Conservation (phyloP, 306 rosid species). For the Comarum palustre region DNA sequence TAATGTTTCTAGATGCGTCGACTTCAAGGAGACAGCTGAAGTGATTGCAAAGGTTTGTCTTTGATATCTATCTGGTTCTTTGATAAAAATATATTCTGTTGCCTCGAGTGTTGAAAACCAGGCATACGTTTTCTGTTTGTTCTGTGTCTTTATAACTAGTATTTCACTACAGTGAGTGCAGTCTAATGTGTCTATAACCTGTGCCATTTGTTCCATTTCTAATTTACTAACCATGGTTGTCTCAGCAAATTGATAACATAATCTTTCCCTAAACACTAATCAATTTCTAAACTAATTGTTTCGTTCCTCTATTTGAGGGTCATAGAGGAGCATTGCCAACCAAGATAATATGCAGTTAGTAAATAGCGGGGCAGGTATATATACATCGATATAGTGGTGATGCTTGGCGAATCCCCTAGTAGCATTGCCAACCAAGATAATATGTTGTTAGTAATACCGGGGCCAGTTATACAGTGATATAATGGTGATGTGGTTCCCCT, state of each 20-base stretch:
- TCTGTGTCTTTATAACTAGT: neutral
- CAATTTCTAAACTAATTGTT: neutral
- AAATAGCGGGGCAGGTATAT: neutral
- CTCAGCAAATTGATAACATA: neutral
- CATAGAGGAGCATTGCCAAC: neutral
- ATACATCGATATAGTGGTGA: neutral
- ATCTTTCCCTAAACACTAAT: neutral
- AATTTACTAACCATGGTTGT: neutral
- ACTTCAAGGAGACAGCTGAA: slow-evolving; percentile 93
- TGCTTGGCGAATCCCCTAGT: too few relatives aligned
- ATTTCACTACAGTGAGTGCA: neutral
- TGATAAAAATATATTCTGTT: neutral
- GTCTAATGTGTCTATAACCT: neutral
- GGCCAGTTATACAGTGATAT: neutral
- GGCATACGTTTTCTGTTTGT: neutral
- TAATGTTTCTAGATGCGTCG: slow-evolving; percentile 85
- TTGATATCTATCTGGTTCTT: neutral
- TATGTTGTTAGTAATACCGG: neutral
- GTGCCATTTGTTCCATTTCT: neutral
- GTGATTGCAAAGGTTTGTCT: slow-evolving; percentile 84
- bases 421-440: neutral
- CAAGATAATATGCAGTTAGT: neutral
- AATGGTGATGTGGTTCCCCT: neutral
- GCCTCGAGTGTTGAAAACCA: neutral
- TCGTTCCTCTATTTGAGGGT: neutral